phyloP scores from a whole-genome alignment of 306 rosid species.

The Comarum palustre region DNA sequence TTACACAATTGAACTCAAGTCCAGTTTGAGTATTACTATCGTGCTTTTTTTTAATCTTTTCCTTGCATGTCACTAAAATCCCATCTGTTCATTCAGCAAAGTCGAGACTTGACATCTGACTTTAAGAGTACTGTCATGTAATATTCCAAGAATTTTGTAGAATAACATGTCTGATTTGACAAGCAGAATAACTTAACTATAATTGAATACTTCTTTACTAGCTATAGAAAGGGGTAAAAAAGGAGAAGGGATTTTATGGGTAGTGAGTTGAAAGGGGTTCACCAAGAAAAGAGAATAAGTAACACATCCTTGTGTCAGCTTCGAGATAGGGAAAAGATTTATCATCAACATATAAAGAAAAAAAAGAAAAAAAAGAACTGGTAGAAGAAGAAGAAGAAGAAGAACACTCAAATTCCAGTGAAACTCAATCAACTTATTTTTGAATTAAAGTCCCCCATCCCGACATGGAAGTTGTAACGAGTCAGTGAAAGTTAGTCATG shows the following conservation, averaged over 20 bases:
- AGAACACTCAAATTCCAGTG: neutral
- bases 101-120: no score
- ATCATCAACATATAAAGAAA: neutral
- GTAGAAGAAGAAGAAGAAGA: no score
- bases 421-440: neutral
- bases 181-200: neutral
- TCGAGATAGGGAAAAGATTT: neutral
- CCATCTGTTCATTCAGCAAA: no score
- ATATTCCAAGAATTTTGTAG: neutral
- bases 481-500: neutral
- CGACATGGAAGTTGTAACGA: neutral
- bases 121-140: neutral
- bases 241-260: no score
- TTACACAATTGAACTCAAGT: neutral
- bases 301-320: neutral
- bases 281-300: neutral
- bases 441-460: neutral
- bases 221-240: neutral
- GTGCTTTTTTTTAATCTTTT: no score
- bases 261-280: no score
- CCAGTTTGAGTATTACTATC: neutral
- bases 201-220: neutral
- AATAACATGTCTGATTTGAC: neutral
- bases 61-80: neutral
- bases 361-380: no score